phyloP scores from a whole-genome alignment of 2,329 filamentous ascomycete genomes.

The Pyricularia grisea region DNA sequence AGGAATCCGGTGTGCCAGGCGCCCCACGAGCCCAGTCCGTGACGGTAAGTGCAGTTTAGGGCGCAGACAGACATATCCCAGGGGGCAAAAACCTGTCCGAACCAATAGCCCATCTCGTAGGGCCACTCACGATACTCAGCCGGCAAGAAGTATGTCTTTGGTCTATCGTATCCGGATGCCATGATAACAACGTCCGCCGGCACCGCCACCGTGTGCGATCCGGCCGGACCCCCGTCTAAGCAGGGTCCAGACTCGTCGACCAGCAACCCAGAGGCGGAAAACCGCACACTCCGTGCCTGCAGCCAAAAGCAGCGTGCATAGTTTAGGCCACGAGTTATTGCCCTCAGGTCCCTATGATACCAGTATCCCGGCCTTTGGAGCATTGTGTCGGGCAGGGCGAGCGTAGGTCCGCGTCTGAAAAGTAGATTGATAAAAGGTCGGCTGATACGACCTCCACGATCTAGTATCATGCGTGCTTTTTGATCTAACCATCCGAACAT shows the following conservation, averaged over 20 bases:
- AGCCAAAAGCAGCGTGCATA: background rate
- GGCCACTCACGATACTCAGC: background rate
- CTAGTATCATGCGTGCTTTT: background rate
- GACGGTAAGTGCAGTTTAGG: background rate
- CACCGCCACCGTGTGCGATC: background rate
- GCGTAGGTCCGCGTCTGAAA: background rate
- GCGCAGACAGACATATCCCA: background rate
- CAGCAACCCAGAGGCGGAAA: background rate
- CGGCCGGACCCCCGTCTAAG: background rate
- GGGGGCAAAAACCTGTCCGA: background rate
- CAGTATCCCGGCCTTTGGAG: background rate
- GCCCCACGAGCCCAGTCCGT: background rate
- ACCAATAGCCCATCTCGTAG: background rate
- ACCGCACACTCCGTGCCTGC: background rate
- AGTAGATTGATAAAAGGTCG: background rate
- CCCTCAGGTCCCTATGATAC: background rate
- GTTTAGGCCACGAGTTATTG: background rate
- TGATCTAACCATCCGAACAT: background rate
- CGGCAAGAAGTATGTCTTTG: background rate
- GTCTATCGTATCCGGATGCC: background rate
- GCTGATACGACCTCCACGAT: background rate
- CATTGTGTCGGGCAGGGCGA: background rate
- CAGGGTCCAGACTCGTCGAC: background rate
- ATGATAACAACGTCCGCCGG: background rate
- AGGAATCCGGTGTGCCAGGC: conserved; percentile 1